These are phyloP conservation scores for Sodiomyces alkalinus DNA, from an alignment of 2,329 filamentous ascomycete genomes.

Conservation along the genomic window DNA sequence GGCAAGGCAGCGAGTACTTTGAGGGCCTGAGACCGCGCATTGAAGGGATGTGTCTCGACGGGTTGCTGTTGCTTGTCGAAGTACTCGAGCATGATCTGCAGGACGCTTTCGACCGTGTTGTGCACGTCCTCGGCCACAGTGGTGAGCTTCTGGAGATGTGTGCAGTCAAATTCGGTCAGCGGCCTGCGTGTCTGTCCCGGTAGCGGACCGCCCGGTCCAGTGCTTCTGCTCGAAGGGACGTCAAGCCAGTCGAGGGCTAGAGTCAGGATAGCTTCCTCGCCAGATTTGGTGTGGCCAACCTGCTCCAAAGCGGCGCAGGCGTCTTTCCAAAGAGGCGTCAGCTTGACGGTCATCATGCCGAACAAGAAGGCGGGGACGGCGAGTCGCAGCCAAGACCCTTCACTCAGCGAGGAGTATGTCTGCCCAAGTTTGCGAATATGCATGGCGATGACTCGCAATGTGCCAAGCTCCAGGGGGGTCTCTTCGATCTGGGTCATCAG, in stretches of 20 bases:
- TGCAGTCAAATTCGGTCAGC: constrained; percentile 71
- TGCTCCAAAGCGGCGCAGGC: constrained; percentile 59
- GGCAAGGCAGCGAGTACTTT: constrained; percentile 63
- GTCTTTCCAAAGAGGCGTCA: constrained; percentile 81
- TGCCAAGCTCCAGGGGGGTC: constrained; percentile 61
- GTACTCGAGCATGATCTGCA: constrained; percentile 41
- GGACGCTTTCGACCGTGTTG: constrained; percentile 33
- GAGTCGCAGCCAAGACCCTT: constrained; percentile 49
- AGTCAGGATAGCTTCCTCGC: constrained; percentile 57
- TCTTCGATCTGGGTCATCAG: constrained; percentile 70
- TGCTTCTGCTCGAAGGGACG: constrained; percentile 38
- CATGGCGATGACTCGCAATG: constrained; percentile 65
- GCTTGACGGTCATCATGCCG: constrained; percentile 71
- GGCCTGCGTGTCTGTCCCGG: constrained; percentile 17
- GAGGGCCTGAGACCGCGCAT: constrained; percentile 62
- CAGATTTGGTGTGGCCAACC: constrained; percentile 53
- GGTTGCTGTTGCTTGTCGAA: constrained; percentile 51
- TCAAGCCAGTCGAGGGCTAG: constrained; percentile 69
- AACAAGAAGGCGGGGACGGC: constrained; percentile 75
- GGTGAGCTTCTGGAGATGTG: constrained; percentile 49
- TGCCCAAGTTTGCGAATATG: constrained; percentile 64
- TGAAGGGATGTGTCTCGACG: constrained; percentile 31
- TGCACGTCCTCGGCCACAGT: constrained; percentile 35
- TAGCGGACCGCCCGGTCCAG: constrained; percentile 20
- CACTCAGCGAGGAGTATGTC: constrained; percentile 42